Conservation (phyloP, 371 early-diverging fungal genomes). For the Entomophthora muscae region DNA sequence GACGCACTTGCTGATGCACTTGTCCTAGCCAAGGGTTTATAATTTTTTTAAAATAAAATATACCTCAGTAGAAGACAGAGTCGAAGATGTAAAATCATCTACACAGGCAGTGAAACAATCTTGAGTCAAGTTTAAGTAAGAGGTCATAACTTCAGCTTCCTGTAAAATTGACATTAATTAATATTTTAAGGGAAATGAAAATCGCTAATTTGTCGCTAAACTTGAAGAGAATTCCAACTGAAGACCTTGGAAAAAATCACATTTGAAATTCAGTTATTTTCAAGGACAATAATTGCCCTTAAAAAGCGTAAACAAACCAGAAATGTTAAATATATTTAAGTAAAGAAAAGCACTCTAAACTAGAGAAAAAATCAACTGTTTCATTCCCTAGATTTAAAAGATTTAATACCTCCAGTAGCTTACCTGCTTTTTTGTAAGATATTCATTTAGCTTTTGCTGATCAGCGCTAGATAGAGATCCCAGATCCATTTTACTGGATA, state of each 20-base stretch:
- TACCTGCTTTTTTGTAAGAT: conserved; percentile 3
- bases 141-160: background rate
- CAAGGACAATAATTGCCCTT: too few relatives aligned
- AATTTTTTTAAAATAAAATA: background rate
- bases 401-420: background rate
- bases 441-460: background rate
- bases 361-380: too few relatives aligned
- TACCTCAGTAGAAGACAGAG: background rate
- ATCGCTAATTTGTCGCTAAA: background rate
- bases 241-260: too few relatives aligned
- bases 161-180: background rate
- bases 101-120: conserved; percentile 1
- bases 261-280: too few relatives aligned
- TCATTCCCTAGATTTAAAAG: background rate
- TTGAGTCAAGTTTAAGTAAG: background rate
- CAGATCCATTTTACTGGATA: background rate
- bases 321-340: too few relatives aligned
- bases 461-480: background rate
- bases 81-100: background rate
- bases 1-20: background rate
- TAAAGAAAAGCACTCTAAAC: background rate
- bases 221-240: too few relatives aligned
- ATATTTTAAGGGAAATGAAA: background rate
- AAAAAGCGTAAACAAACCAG: too few relatives aligned
- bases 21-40: background rate